These are phyloP conservation scores for Ailanthus altissimus DNA, from an alignment of 345 rosid genomes.

Conservation along the genomic window DNA sequence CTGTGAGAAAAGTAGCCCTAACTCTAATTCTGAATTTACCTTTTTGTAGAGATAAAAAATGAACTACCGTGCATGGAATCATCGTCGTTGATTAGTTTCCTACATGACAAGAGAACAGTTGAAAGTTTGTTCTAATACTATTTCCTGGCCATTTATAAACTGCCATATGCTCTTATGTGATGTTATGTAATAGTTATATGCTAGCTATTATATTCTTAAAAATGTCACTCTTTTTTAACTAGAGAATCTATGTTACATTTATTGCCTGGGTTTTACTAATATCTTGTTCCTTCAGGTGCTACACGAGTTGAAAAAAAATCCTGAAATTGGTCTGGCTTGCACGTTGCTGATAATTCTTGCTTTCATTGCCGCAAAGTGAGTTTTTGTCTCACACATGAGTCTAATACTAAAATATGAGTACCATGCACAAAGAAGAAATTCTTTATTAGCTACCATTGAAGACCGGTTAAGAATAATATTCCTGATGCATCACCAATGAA, in stretches of 20 bases:
- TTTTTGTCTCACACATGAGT: slow-evolving; percentile 19
- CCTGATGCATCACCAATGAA: neutral
- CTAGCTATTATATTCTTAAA: slow-evolving; percentile 6
- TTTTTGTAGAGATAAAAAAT: slow-evolving; percentile 81
- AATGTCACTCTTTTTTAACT: neutral
- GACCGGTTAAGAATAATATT: neutral
- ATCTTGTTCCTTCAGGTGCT: slow-evolving; percentile 54
- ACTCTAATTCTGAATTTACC: slow-evolving; percentile 8
- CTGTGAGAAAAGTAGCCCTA: neutral
- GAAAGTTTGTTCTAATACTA: slow-evolving; percentile 18
- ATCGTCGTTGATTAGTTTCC: slow-evolving; percentile 94
- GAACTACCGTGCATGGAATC: slow-evolving; percentile 99
- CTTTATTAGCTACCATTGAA: neutral
- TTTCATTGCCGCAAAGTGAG: slow-evolving; percentile 88
- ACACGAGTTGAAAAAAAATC: slow-evolving; percentile 63
- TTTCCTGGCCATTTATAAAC: neutral
- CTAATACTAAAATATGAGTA: neutral
- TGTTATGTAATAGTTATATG: neutral
- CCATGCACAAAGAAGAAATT: neutral
- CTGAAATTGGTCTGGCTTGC: slow-evolving; percentile 74
- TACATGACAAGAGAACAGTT: slow-evolving; percentile 79
- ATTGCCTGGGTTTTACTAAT: slow-evolving; percentile 6
- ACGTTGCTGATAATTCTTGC: slow-evolving; percentile 87
- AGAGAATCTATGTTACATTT: neutral
- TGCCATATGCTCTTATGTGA: neutral